Evolutionary conservation across 2,329 filamentous ascomycete genomes (phyloP).

Genomic region (Dactylellina haptotyla): DNA sequence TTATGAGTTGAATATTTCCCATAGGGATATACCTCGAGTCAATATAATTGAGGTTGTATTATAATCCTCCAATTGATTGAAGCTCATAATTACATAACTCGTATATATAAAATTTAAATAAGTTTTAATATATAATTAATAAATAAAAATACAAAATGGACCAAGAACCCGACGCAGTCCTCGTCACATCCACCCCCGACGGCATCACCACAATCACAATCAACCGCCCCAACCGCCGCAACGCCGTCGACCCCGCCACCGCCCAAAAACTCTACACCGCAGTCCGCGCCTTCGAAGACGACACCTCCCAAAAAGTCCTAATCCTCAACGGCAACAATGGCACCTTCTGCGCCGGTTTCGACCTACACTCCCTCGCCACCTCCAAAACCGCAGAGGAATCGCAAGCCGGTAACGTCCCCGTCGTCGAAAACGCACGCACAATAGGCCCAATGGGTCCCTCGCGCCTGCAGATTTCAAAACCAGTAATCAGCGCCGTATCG

Average conservation of each 20-base stretch:
- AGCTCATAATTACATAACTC: no score
- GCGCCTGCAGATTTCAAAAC: constrained; percentile 72
- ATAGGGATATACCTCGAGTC: no score
- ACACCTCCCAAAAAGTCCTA: constrained; percentile 66
- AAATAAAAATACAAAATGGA: neutral
- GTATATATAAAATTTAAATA: no score
- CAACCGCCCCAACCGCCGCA: constrained; percentile 65
- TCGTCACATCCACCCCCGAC: constrained; percentile 11
- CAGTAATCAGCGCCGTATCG: constrained; percentile 66
- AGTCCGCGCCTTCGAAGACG: constrained; percentile 66
- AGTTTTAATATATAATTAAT: no score
- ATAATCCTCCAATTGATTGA: no score
- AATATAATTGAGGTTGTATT: no score
- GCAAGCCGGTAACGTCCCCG: constrained; percentile 78
- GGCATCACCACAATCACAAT: constrained; percentile 70
- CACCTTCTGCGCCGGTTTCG: constrained; percentile 92
- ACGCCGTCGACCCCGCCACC: constrained; percentile 67
- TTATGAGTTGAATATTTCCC: no score
- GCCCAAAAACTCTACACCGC: constrained; percentile 65
- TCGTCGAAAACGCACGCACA: constrained; percentile 59
- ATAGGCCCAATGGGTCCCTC: constrained; percentile 67
- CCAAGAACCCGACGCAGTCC: constrained; percentile 3
- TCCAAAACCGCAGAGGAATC: constrained; percentile 65
- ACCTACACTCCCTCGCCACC: constrained; percentile 66
- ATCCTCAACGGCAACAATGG: constrained; percentile 63